A percentile compares a stretch with the other conserved stretches of the same genome.
Conservation (phyloP, 2,329 filamentous ascomycete species). For the Chaetomiaceae sp. region DNA sequence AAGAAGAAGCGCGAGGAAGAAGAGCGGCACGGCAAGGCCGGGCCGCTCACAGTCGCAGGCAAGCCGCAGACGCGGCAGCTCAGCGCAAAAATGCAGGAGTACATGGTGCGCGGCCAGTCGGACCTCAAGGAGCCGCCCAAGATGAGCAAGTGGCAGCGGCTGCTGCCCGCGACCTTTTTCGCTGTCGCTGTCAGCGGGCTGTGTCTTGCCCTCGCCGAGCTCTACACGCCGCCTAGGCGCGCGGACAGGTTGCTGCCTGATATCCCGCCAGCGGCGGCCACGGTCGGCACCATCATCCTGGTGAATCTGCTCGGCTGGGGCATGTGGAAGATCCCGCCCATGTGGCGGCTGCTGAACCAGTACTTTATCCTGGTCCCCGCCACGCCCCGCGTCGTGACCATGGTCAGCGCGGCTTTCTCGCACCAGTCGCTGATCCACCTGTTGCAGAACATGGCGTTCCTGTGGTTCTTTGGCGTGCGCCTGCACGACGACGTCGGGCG, state of each 20-base stretch:
- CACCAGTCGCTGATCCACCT: slow-evolving; percentile 62
- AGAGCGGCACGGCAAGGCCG: slow-evolving; percentile 37
- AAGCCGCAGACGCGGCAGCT: slow-evolving; percentile 34
- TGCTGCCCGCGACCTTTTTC: slow-evolving; percentile 51
- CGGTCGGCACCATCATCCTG: slow-evolving; percentile 58
- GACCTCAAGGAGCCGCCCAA: slow-evolving; percentile 49
- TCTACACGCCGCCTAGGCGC: slow-evolving; percentile 49
- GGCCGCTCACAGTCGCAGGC: slow-evolving; percentile 40
- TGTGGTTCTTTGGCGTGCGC: slow-evolving; percentile 62
- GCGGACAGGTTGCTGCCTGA: slow-evolving; percentile 54
- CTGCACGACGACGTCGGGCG: slow-evolving; percentile 68
- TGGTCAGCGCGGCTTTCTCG: slow-evolving; percentile 64
- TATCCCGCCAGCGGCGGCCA: slow-evolving; percentile 58
- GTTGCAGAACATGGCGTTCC: slow-evolving; percentile 57
- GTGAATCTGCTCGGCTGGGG: slow-evolving; percentile 54
- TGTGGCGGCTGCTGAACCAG: slow-evolving; percentile 63
- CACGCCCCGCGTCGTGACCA: slow-evolving; percentile 56
- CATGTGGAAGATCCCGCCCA: slow-evolving; percentile 59
- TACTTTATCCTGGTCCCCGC: slow-evolving; percentile 64
- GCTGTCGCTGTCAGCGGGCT: slow-evolving; percentile 42
- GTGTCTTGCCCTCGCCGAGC: slow-evolving; percentile 40
- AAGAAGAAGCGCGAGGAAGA: slow-evolving; percentile 36
- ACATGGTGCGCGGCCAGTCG: slow-evolving; percentile 44
- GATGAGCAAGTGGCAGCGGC: slow-evolving; percentile 48
- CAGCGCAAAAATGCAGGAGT: slow-evolving; percentile 39